A percentile compares a stretch with the other conserved stretches of the same genome.
Evolutionary conservation across 805 yeast species (phyloP).

Genomic region (Yamadazyma ubonensis): DNA sequence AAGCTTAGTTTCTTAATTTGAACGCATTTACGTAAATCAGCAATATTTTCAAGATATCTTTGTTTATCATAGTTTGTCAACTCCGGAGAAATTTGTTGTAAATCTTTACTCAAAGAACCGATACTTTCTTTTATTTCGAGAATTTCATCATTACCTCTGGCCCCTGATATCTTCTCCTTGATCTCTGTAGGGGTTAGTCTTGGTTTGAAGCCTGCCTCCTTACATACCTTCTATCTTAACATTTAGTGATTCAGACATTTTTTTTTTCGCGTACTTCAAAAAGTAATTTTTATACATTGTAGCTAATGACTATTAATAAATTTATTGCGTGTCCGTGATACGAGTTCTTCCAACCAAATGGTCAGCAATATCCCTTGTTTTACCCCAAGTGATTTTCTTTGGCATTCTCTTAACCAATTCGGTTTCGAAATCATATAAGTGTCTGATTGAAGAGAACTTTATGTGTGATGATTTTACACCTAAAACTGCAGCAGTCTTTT

Average conservation of each 20-base stretch:
- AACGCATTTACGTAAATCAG: slow-evolving; percentile 20
- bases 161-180: neutral
- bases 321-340: slow-evolving; percentile 9
- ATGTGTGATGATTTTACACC: slow-evolving; percentile 81
- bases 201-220: too few species aligned
- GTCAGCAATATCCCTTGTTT: slow-evolving; percentile 74
- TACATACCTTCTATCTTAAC: neutral
- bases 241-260: neutral
- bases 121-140: neutral
- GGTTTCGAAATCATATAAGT: slow-evolving; percentile 84
- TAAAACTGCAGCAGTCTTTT: slow-evolving; percentile 69
- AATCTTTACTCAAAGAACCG: neutral
- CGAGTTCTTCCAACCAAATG: slow-evolving; percentile 71
- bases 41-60: slow-evolving; percentile 19
- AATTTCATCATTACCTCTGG: neutral
- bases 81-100: neutral
- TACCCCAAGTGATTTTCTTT: slow-evolving; percentile 80
- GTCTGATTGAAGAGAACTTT: slow-evolving; percentile 69
- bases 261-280: too few species aligned
- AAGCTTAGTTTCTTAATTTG: slow-evolving; percentile 20
- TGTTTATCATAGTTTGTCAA: slow-evolving; percentile 23
- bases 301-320: slow-evolving; percentile 2
- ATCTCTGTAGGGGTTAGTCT: too few species aligned
- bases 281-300: neutral
- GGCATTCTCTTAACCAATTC: slow-evolving; percentile 82